Percentiles rank a stretch among this genome's conserved stretches.
phyloP scores from a whole-genome alignment of 1,284 basidiomycete species.

The Jaminaea rosea region DNA sequence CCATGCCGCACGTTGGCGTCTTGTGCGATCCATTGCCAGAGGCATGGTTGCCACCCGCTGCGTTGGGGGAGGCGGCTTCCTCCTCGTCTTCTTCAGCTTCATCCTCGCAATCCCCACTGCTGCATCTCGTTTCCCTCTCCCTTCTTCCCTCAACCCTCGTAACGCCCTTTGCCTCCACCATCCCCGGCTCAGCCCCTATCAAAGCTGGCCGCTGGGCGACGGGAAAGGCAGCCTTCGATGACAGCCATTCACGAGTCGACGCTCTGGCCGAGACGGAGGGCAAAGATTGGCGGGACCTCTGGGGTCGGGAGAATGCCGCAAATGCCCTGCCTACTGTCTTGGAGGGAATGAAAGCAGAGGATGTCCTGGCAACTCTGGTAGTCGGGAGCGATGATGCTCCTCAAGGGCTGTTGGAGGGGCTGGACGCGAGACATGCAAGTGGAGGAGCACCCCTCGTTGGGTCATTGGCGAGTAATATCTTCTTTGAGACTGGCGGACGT shows the following conservation, averaged over 20 bases:
- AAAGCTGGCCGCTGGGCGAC: not conserved
- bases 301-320: not conserved
- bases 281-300: not conserved
- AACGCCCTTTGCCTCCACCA: not conserved
- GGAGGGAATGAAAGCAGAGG: not conserved
- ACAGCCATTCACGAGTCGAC: not conserved
- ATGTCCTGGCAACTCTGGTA: not conserved
- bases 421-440: not conserved
- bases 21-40: not conserved
- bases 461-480: not conserved
- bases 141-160: not conserved
- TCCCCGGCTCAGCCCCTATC: not conserved
- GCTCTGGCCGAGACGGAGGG: not conserved
- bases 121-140: not conserved
- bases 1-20: not conserved
- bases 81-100: conserved; percentile 7
- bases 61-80: conserved; percentile 4
- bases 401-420: not conserved
- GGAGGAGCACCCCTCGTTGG: not conserved
- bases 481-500: not conserved
- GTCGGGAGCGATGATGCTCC: not conserved
- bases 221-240: not conserved
- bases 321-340: not conserved
- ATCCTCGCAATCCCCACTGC: not conserved
- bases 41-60: not conserved